Percentiles rank a stretch among this genome's conserved stretches.
Conservation (phyloP, 2,329 filamentous ascomycete species). For the Chaetoscypha palmicola region DNA sequence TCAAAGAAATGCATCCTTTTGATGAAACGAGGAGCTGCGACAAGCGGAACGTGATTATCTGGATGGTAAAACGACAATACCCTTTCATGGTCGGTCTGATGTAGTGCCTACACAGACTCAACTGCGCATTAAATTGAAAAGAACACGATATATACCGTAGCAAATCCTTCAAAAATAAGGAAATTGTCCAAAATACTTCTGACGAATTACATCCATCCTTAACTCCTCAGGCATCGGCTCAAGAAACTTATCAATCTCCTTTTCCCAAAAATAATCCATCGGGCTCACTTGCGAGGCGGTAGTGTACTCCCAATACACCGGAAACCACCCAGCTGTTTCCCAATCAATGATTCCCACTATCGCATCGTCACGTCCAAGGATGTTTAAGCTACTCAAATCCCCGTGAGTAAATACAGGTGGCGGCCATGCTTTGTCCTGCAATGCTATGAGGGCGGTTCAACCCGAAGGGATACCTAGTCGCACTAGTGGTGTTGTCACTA, state of each 20-base stretch:
- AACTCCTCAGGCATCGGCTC: constrained; percentile 33
- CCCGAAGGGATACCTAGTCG: too few species aligned
- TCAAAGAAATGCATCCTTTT: constrained; percentile 18
- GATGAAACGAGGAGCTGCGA: constrained; percentile 12
- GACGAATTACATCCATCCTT: constrained; percentile 35
- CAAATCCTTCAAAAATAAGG: too few species aligned
- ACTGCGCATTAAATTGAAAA: background rate
- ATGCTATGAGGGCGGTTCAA: constrained; percentile 18
- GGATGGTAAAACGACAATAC: constrained; percentile 8
- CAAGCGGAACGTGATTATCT: constrained; percentile 11
- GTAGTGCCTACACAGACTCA: background rate
- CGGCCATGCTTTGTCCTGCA: constrained; percentile 11
- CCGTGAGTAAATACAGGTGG: constrained; percentile 34
- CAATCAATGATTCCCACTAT: constrained; percentile 38
- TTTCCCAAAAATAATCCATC: constrained; percentile 33
- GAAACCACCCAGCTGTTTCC: constrained; percentile 36
- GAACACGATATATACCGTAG: background rate
- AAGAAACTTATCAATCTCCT: constrained; percentile 36
- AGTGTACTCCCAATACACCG: constrained; percentile 36
- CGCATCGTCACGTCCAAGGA: constrained; percentile 35
- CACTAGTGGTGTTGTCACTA: too few species aligned
- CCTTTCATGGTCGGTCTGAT: background rate
- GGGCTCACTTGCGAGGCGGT: constrained; percentile 36
- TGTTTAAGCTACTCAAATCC: constrained; percentile 41
- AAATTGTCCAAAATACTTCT: constrained; percentile 5